A percentile compares a stretch with the other conserved stretches of the same genome.
These are phyloP conservation scores for Xenosphaeropsis pyriputrescens DNA, from an alignment of 2,329 filamentous ascomycete genomes.

Conservation along the genomic window DNA sequence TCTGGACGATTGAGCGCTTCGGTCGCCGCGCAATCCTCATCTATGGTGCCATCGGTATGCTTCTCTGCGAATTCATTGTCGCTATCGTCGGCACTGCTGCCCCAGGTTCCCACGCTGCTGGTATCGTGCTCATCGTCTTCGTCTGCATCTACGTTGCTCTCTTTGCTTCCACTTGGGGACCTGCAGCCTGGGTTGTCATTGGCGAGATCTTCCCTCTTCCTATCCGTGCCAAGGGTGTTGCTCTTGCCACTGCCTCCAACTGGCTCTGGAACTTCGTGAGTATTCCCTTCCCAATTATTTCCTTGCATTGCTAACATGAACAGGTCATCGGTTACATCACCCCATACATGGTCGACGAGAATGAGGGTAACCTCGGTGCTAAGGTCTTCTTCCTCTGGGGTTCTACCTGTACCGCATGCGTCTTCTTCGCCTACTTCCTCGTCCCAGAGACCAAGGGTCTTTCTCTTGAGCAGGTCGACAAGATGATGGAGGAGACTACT, in stretches of 20 bases:
- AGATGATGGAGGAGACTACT: constrained; percentile 35
- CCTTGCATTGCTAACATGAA: neutral
- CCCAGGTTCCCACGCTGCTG: constrained; percentile 40
- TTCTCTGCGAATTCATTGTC: constrained; percentile 75
- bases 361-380: constrained; percentile 18
- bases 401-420: constrained; percentile 35
- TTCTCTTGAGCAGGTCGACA: constrained; percentile 58
- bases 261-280: constrained; percentile 72
- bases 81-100: constrained; percentile 37
- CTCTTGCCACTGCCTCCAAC: constrained; percentile 75
- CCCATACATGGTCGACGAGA: constrained; percentile 51
- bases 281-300: no score
- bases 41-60: constrained; percentile 66
- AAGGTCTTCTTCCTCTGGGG: constrained; percentile 43
- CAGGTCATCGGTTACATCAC: constrained; percentile 50
- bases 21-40: constrained; percentile 71
- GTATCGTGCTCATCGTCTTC: constrained; percentile 64
- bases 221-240: constrained; percentile 78
- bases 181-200: constrained; percentile 56
- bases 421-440: constrained; percentile 41
- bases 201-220: constrained; percentile 85
- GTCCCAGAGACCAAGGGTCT: constrained; percentile 65
- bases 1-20: constrained; percentile 59
- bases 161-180: constrained; percentile 20
- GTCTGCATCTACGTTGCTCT: constrained; percentile 86